These are phyloP conservation scores for Ceratobasidium theobromae DNA, from an alignment of 1,284 basidiomycete genomes.

Conservation along the genomic window DNA sequence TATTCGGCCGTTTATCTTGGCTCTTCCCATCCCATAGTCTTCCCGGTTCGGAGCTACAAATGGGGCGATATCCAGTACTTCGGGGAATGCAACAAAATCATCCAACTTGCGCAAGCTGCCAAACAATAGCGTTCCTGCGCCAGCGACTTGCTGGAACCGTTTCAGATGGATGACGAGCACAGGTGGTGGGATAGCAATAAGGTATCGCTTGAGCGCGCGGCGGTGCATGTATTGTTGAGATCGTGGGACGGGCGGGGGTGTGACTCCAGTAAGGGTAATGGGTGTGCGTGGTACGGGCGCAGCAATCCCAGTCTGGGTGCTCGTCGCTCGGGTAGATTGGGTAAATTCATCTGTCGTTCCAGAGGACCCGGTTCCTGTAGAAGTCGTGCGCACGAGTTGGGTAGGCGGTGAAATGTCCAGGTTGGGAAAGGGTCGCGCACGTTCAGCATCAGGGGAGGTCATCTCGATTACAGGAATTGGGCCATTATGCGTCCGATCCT, in stretches of 20 bases:
- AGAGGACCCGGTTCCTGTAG: no score
- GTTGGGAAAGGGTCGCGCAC: slow-evolving; percentile 3
- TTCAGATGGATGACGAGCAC: slow-evolving; percentile 91
- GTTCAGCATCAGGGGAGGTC: slow-evolving; percentile 27
- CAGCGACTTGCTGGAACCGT: slow-evolving; percentile 78
- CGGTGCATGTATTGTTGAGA: slow-evolving; percentile 71
- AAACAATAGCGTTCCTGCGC: slow-evolving; percentile 51
- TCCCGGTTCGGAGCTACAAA: slow-evolving; percentile 82
- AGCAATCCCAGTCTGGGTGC: no score
- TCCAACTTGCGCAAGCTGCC: slow-evolving; percentile 78
- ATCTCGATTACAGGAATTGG: slow-evolving; percentile 26
- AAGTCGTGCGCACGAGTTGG: no score
- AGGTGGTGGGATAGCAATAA: slow-evolving; percentile 83
- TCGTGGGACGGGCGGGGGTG: slow-evolving; percentile 41
- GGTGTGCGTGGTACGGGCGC: slow-evolving; percentile 25
- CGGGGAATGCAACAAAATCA: slow-evolving; percentile 85
- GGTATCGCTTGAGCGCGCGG: slow-evolving; percentile 89
- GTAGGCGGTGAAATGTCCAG: neutral
- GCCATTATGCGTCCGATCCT: neutral
- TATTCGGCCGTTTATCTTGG: slow-evolving; percentile 40
- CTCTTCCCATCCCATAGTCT: slow-evolving; percentile 55
- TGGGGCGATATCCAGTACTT: slow-evolving; percentile 78
- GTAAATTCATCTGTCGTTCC: no score
- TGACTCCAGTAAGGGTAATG: slow-evolving; percentile 32
- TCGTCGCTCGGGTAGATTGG: no score